Evolutionary conservation across 108 stramenopile species (phyloP).

Genomic region (Cyclostephanos tholiformis): DNA sequence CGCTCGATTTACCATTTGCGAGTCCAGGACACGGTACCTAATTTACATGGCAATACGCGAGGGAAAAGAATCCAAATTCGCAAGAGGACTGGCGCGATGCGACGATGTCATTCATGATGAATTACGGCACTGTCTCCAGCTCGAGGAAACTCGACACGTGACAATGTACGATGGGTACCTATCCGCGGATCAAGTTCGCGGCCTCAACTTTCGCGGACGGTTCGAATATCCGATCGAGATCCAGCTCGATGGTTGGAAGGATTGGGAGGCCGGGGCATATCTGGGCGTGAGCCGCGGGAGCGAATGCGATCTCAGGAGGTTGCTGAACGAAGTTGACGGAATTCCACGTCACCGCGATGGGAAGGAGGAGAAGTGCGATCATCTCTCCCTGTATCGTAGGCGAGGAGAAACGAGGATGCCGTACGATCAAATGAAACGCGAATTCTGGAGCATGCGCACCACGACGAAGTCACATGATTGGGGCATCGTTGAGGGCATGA

Average conservation of each 20-base stretch:
- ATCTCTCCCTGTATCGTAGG: conserved; percentile 2
- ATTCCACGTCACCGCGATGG: neutral
- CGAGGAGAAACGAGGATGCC: neutral
- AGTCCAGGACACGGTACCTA: neutral
- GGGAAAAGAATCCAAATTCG: neutral
- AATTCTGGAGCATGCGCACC: neutral
- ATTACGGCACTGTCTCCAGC: neutral
- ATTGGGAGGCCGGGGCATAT: neutral
- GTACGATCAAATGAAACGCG: neutral
- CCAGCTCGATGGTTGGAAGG: neutral
- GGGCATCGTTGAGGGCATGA: neutral
- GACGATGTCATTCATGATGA: neutral
- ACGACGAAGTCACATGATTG: neutral
- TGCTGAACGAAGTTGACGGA: neutral
- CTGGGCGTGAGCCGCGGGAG: neutral
- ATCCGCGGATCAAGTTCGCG: neutral
- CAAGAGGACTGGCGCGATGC: neutral
- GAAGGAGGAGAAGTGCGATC: neutral
- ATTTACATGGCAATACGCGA: conserved; percentile 1
- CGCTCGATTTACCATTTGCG: neutral
- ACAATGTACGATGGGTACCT: neutral
- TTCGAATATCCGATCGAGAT: neutral
- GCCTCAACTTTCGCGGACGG: neutral
- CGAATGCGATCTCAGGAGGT: neutral
- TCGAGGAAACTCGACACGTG: neutral